Evolutionary conservation across 2,329 filamentous ascomycete genomes (phyloP).

Genomic region (Ophiocordyceps camponoti-floridani): DNA sequence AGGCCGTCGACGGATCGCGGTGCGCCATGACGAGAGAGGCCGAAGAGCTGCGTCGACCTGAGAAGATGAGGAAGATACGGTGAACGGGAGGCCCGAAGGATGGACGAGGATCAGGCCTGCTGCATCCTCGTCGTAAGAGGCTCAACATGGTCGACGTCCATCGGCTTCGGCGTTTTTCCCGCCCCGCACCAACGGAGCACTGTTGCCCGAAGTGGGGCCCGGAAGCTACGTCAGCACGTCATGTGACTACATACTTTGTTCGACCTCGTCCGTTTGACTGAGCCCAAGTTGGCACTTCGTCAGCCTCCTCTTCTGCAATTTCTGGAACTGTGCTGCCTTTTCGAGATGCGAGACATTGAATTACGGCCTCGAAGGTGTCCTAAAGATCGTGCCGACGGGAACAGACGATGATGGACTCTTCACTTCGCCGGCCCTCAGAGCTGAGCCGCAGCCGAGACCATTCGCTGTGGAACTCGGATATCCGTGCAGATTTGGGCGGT

Average conservation of each 20-base stretch:
- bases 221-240: neutral
- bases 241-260: neutral
- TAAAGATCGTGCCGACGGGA: too few species aligned
- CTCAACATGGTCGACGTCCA: neutral
- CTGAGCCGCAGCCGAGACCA: too few species aligned
- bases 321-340: too few species aligned
- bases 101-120: neutral
- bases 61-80: neutral
- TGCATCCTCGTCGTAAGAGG: neutral
- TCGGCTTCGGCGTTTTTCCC: neutral
- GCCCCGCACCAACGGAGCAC: neutral
- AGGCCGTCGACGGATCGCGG: conserved; percentile 76
- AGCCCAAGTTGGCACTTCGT: neutral
- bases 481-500: too few species aligned
- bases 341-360: too few species aligned
- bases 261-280: neutral
- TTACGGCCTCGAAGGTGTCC: too few species aligned
- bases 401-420: too few species aligned
- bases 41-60: neutral
- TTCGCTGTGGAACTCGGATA: too few species aligned
- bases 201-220: too few species aligned
- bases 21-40: conserved; percentile 10
- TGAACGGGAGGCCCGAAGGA: neutral
- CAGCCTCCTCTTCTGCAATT: too few species aligned
- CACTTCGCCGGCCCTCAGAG: too few species aligned